Conservation (phyloP, 208 protist species). For the Leishmania martiniquensis region DNA sequence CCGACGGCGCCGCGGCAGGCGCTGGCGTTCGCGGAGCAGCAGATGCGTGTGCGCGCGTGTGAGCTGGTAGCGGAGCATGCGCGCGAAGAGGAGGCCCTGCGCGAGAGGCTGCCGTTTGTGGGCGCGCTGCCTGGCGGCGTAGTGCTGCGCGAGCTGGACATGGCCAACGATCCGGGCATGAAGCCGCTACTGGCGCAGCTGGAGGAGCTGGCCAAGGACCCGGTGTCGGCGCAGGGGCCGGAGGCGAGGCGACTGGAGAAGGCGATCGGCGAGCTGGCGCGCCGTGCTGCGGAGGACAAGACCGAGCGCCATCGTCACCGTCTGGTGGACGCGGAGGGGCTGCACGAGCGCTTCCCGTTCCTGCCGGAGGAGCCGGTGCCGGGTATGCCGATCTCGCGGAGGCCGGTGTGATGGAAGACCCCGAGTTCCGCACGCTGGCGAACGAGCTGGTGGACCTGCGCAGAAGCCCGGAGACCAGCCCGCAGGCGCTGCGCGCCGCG, state of each 20-base stretch:
- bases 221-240: constrained; percentile 20
- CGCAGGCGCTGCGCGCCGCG: constrained; percentile 34
- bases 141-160: constrained; percentile 34
- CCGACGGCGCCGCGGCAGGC: background rate
- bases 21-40: constrained; percentile 21
- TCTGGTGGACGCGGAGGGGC: constrained; percentile 26
- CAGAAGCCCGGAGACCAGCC: constrained; percentile 8
- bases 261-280: constrained; percentile 35
- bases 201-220: constrained; percentile 36
- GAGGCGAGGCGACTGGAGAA: constrained; percentile 48
- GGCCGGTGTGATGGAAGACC: constrained; percentile 39
- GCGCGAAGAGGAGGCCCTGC: constrained; percentile 33
- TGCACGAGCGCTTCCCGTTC: constrained; percentile 47
- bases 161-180: constrained; percentile 29
- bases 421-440: constrained; percentile 45
- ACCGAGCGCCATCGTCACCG: constrained; percentile 14
- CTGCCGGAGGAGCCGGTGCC: constrained; percentile 44
- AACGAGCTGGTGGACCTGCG: constrained; percentile 39
- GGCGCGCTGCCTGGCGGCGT: constrained; percentile 30
- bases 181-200: constrained; percentile 32
- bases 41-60: constrained; percentile 29
- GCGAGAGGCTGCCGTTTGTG: constrained; percentile 31
- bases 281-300: constrained; percentile 44
- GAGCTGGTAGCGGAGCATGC: constrained; percentile 21
- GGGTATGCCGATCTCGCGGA: constrained; percentile 39